Evolutionary conservation across 768 basidiomycete genomes (phyloP), one percentile per base, ranked within the genome.

Genomic region (Leccinum subgranulosum): DNA sequence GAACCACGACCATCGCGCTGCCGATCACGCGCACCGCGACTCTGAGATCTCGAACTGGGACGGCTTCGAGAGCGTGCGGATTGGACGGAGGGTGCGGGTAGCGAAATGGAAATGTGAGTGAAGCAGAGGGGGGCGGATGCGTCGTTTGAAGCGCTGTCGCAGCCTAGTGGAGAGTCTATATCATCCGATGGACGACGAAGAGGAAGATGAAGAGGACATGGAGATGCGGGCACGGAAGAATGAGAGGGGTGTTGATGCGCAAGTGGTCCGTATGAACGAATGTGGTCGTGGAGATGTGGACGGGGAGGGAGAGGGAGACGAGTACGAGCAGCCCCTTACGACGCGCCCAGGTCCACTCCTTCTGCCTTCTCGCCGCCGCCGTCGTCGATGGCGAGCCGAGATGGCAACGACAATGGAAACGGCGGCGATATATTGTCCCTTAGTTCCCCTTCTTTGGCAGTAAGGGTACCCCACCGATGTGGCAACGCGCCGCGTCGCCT

Each of bases 131-230:
- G 12, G 25, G 25, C 25, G 25, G 25, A 27, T 4, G 4, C 25
- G 25, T 27, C 25, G 25, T 27, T 27, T 27, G 25, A 27, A 4
- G 25, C 25, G 25, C 25, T 27, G 25, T 4, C 25, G 25, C 25
- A 4, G 25, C 25, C 25, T 27, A 27, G 25, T 27, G 25, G 25
- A 6, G 3, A 27, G 25, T 27, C 70, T n/a, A 12, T 71, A 73
- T 52, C 69, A 72, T 23, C 71, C 71, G 1, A 63, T 71, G 60
- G 71, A 73, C 50, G 67, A 69, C 2, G 65, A 66, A 0, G 67
- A 68, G 0, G 67, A 66, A 0, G 65, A 63, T 1, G 31, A 31
- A 3, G 31, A 31, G 31, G 31, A 31, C 11, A 12, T 31, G 31
- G 31, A 11, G 11, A 31, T 31, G 31, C 31, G 12, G 31, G 11